phyloP scores from a whole-genome alignment of 345 rosid species.

The Rhodomyrtus tomentosa region DNA sequence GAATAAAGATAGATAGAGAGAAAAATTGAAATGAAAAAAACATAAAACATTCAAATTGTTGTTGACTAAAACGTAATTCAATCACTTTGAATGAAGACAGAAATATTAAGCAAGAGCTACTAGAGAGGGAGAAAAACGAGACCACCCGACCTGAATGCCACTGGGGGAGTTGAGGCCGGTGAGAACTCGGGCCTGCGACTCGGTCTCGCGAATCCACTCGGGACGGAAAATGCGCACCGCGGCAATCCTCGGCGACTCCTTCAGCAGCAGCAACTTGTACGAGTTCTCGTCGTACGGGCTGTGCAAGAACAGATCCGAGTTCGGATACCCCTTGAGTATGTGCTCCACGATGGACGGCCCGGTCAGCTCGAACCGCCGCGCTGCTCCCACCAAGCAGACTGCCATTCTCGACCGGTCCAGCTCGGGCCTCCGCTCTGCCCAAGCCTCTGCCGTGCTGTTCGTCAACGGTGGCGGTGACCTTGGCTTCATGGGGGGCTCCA shows the following conservation, averaged over 20 bases:
- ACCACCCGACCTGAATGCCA: slow-evolving; percentile 66
- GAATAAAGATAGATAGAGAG: background rate
- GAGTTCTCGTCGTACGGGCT: slow-evolving; percentile 59
- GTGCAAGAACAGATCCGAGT: slow-evolving; percentile 83
- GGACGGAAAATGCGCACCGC: slow-evolving; percentile 63
- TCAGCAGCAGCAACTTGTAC: slow-evolving; percentile 57
- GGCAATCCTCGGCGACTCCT: slow-evolving; percentile 50
- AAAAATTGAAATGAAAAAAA: background rate
- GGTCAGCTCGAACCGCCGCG: slow-evolving; percentile 80
- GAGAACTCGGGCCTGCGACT: slow-evolving; percentile 53
- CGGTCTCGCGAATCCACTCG: slow-evolving; percentile 31
- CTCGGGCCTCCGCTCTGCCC: background rate
- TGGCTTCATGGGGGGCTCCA: background rate
- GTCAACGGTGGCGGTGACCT: background rate
- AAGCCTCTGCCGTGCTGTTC: background rate
- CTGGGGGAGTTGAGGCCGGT: slow-evolving; percentile 68
- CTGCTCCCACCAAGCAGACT: slow-evolving; percentile 91
- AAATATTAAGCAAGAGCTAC: background rate
- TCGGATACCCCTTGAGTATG: slow-evolving; percentile 49
- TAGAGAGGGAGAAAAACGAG: background rate
- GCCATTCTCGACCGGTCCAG: slow-evolving; percentile 47
- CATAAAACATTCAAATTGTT: background rate
- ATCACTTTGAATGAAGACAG: background rate
- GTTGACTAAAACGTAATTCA: background rate
- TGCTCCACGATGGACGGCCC: slow-evolving; percentile 80